Evolutionary conservation across 805 yeast species (phyloP), one percentile per base, ranked within the genome.

Genomic region (Candida koratica): DNA sequence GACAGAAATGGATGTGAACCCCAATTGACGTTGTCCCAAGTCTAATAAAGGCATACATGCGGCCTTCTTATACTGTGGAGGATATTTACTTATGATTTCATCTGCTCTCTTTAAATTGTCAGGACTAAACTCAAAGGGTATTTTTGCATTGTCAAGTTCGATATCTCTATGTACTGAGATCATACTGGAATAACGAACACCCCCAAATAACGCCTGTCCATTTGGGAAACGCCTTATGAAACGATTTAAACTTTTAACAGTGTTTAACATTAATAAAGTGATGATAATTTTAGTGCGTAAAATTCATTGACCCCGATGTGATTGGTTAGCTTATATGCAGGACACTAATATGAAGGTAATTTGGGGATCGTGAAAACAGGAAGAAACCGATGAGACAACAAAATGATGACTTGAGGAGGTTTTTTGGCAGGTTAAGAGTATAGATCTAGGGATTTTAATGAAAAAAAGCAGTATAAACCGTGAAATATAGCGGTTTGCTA

Each of bases 11-110:
- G 94, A 84, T 28, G 93, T 82, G 69, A 81, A 85, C 0, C 95
- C 95, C 38, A 71, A 70, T 61, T 85, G 95, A 52, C 94, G 82
- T 65, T 85, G 95, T 26, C 93, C 95, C 45, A 85, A 68, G 55
- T 84, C 94, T 44, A 85, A 71, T 42, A 85, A 70, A 7, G 95
- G 94, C 95, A 85, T 86, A 40, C 80, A 79, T 2, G 95, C 95
- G 20, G 82, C 84, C 63, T 86, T 86, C 58, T 84, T 85, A 62
- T 86, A 85, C 56, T 85, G 90, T 17, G 84, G 70, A 8, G 95
- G 95, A 58, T 85, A 85, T 65, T 84, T 84, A 51, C 82, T 75
- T 36, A 85, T 71, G 52, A 85, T 76, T 43, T 74, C 80, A 41
- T 80, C 63, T n/a, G 94, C 94, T 47, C 84, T 69, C 45, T 69